Evolutionary conservation across 2,329 filamentous ascomycete species (phyloP).

Genomic region (Hansfordia pulvinata): DNA sequence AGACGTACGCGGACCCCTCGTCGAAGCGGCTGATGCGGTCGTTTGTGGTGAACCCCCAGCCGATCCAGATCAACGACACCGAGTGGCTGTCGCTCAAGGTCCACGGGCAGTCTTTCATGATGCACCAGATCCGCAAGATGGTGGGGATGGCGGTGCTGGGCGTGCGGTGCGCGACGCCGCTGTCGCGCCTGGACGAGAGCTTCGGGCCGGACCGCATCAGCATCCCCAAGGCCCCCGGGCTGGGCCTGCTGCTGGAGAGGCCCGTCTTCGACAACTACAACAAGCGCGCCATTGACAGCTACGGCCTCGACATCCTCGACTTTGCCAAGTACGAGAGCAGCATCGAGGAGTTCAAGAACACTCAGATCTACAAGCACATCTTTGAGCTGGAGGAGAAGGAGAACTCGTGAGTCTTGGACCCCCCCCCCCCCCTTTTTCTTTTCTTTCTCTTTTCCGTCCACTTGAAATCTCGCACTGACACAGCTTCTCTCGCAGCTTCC

Average conservation of each 20-base stretch:
- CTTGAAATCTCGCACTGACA: neutral
- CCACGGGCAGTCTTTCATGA: conserved; percentile 98
- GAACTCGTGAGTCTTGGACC: conserved; percentile 59
- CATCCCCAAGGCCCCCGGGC: conserved; percentile 85
- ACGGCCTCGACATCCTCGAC: conserved; percentile 56
- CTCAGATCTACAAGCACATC: conserved; percentile 83
- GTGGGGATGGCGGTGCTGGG: conserved; percentile 81
- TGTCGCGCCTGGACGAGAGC: conserved; percentile 57
- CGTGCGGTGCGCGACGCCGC: conserved; percentile 69
- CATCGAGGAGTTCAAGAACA: conserved; percentile 80
- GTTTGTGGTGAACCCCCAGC: conserved; percentile 63
- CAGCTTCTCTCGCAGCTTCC: conserved; percentile 39
- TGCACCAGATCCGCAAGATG: conserved; percentile 99
- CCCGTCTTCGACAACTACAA: conserved; percentile 92
- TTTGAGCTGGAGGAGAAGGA: conserved; percentile 81
- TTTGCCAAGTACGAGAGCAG: conserved; percentile 67
- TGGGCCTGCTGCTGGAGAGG: conserved; percentile 78
- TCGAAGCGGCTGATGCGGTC: conserved; percentile 86
- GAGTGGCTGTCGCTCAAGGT: conserved; percentile 95
- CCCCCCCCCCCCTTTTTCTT: neutral
- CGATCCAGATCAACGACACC: conserved; percentile 77
- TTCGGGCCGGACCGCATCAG: conserved; percentile 63
- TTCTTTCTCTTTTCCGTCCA: conserved; percentile 1
- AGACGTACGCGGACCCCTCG: conserved; percentile 66
- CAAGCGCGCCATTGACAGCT: conserved; percentile 47